These are phyloP conservation scores for Solanum appendiculatum DNA, from an alignment of 257 asterid genomes.

Conservation along the genomic window DNA sequence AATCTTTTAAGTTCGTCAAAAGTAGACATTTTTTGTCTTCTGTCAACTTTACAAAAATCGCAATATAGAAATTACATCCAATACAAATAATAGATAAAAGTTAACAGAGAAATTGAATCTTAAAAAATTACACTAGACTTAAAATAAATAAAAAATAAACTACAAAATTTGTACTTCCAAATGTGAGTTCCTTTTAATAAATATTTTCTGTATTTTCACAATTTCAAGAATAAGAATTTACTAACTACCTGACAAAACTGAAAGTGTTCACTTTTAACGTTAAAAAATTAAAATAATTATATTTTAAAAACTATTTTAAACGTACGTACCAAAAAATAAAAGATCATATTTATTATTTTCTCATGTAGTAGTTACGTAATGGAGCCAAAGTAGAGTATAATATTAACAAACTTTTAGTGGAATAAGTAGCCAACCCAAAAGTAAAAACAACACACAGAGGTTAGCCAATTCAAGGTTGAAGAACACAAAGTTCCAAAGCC, in stretches of 20 bases:
- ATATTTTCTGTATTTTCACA: neutral
- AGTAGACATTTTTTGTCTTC: too few relatives aligned
- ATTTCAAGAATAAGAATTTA: neutral
- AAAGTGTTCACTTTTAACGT: neutral
- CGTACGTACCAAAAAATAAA: neutral
- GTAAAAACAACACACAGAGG: neutral
- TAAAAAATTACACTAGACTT: neutral
- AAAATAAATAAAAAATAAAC: too few relatives aligned
- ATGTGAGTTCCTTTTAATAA: neutral
- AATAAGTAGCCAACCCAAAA: neutral
- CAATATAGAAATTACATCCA: neutral
- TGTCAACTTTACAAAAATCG: too few relatives aligned
- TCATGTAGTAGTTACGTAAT: neutral
- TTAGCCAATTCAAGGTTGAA: neutral
- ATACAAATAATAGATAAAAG: neutral
- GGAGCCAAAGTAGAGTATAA: neutral
- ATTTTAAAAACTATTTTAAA: neutral
- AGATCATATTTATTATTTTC: neutral
- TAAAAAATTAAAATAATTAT: neutral
- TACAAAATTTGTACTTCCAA: neutral
- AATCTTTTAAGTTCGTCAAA: neutral
- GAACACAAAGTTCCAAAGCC: neutral
- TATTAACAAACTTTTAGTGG: neutral
- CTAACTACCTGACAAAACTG: neutral
- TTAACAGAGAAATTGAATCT: neutral